Base-by-base conservation (phyloP, 805 yeast genomes). In the Yamadazyma ubonensis region DNA sequence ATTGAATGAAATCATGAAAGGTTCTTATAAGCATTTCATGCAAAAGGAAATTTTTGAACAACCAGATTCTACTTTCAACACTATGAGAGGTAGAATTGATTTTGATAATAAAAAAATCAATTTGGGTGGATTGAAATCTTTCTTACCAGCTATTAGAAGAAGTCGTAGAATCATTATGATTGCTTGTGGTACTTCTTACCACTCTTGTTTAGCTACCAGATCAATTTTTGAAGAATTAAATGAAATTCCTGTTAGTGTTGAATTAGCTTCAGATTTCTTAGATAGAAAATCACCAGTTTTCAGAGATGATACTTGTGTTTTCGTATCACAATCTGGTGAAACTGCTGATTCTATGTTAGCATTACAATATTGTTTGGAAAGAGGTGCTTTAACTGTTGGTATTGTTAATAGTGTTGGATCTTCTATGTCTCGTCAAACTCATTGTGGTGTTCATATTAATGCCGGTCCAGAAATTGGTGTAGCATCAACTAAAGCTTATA, bases 401-500 rank as follows among this genome's bases (percentile, higher is more conserved):
- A 86, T 93, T 57, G 99, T 93, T 48, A 93, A 93, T 74, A 78
- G 90, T 51, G 99, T 93, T 30, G 99, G 99, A 58, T 93, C 99
- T 4, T 81, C 93, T 29, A 88, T 93, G 64, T 91, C 98, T 5
- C 83, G 99, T 70, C 89, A 81, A 58, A 93, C 99, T 16, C 96
- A 90, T 67, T 93, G 99, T 74, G 99, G 99, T 79, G 96, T 93
- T 42, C 99, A 93, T 65, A 90, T 93, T 62, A 93, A 93, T 61
- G 99, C 99, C 35, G 99, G 99, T 50, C 99, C 99, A 33, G 99
- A 93, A 70, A 93, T 93, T 49, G 98, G 99, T 65, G 99, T 93
- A 52, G 99, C 99, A 8, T 89, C 97, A 9, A 93, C 99, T 34
- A 93, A 93, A 70, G 99, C 99, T 20, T 93, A 93, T 72, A 93